Base-by-base conservation (phyloP, 2,329 filamentous ascomycete species). In the Aspergillus fructus region DNA sequence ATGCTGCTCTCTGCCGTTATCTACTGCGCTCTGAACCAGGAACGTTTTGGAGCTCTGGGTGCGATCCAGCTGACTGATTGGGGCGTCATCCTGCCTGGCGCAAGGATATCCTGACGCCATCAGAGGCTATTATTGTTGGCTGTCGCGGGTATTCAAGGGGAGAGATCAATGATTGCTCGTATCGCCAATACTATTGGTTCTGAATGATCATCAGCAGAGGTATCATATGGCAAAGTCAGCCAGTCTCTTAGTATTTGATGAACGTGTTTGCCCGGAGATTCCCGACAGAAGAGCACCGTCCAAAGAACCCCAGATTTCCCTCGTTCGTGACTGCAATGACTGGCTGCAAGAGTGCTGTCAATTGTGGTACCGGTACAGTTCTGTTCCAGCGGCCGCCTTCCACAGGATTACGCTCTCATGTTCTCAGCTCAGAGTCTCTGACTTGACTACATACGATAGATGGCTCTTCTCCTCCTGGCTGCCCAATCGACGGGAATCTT, bases 61-160 rank as follows among this genome's bases (percentile, higher is more conserved):
- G n/a, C 23, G 13, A 24, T 40, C 42, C 54, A 56, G 54, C 45
- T 49, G 42, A 56, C 54, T 52, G 49, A 42, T 40, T 47, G 34
- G 43, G 49, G 33, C 34, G 48, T 30, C 33, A 47, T 47, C 19
- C 33, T 46, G 46, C 30, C 34, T 12, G 24, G 52, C 34, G 41
- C 53, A 50, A 48, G 48, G 48, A 52, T 48, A 52, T 56, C 42
- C 54, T 56, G 51, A 58, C 58, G 53, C 55, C 55, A 58, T 58
- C 47, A 46, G 23, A 56, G 47, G 39, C 37, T 55, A 50, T 50
- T 55, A 50, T 50, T 45, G 39, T 46, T 17, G 39, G 24, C 42
- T 47, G 19, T 8, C 17, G 47, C 40, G 39, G 54, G 12, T 57
- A 60, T 50, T 45, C 47, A 49, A 55, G 46, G 55, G 39, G 23